These are phyloP conservation scores for Aotearoamyces nothofagi DNA, from an alignment of 2,329 filamentous ascomycete genomes.

Conservation along the genomic window DNA sequence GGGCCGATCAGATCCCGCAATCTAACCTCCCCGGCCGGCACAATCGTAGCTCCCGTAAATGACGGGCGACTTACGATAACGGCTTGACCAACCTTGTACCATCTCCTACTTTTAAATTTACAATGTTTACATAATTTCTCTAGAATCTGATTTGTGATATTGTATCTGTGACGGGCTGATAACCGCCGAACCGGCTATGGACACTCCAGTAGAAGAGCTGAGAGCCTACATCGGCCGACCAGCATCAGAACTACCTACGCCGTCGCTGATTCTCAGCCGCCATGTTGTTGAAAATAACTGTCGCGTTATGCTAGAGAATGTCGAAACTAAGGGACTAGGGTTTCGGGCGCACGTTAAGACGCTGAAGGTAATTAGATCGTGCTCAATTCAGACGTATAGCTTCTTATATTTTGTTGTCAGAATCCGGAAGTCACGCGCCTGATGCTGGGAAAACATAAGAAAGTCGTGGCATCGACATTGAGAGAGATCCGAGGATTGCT, in stretches of 20 bases:
- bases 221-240: slow-evolving; percentile 21
- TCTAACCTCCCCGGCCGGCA: no score
- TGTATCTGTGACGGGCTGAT: no score
- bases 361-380: slow-evolving; percentile 23
- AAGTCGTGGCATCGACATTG: slow-evolving; percentile 5
- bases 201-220: slow-evolving; percentile 18
- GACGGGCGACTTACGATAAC: no score
- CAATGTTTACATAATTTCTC: no score
- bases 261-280: slow-evolving; percentile 24
- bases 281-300: slow-evolving; percentile 24
- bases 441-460: slow-evolving; percentile 21
- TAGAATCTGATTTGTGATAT: no score
- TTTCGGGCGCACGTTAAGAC: slow-evolving; percentile 30
- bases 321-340: slow-evolving; percentile 21
- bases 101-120: no score
- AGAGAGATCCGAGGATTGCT: not conserved
- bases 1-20: no score
- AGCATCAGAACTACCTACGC: slow-evolving; percentile 22
- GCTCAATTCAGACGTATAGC: no score
- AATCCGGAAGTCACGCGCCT: slow-evolving; percentile 20
- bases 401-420: no score
- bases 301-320: slow-evolving; percentile 22
- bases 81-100: no score
- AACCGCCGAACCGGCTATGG: no score
- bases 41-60: no score